Base-by-base conservation (phyloP, 2,329 filamentous ascomycete genomes). In the Alternaria postmessia region DNA sequence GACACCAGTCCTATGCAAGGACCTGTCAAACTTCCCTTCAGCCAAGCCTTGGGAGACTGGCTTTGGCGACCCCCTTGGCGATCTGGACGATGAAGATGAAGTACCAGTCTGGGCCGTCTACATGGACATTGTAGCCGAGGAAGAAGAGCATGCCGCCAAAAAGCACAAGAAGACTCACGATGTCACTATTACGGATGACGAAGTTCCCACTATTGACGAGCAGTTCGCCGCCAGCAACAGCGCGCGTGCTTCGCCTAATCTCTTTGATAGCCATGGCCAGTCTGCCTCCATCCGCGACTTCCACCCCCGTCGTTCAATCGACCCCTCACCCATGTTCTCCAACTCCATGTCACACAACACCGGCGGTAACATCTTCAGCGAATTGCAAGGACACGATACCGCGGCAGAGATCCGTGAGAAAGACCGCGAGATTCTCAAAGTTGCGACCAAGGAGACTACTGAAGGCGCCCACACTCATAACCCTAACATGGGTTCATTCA, bases 301-400 rank as follows among this genome's bases (percentile, higher is more conserved):
- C 6, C 68, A 71, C n/a, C 76, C 76, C 20, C 72, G 76, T 12
- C 68, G 72, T 18, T 66, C 73, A 14, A 59, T 62, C 24, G 64
- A 70, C 9, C 72, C 75, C 11, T 76, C 75, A 3, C 75, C 75
- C 12, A 74, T 77, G 70, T 78, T 78, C 60, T 61, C 63, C 11
- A 60, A 60, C 16, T 51, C 62, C 4, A 32, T 60, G 7, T 47
- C 61, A 4, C 66, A 70, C 30, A 62, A 62, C 14, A 51, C 70
- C 34, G 70, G 67, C 41, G 61, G 44, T 48, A 78, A 78, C 43
- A 59, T 77, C 44, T 78, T 77, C 61, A 58, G 61, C 16, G 65
- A 73, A 60, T 62, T 65, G 8, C 65, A 68, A 47, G 65, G 66
- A 42, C 64, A 68, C 14, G 63, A 65, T 32, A 48, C 46, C 5